Evolutionary conservation across 108 stramenopile species (phyloP).

Genomic region (Pseudonitzschia pungens): DNA sequence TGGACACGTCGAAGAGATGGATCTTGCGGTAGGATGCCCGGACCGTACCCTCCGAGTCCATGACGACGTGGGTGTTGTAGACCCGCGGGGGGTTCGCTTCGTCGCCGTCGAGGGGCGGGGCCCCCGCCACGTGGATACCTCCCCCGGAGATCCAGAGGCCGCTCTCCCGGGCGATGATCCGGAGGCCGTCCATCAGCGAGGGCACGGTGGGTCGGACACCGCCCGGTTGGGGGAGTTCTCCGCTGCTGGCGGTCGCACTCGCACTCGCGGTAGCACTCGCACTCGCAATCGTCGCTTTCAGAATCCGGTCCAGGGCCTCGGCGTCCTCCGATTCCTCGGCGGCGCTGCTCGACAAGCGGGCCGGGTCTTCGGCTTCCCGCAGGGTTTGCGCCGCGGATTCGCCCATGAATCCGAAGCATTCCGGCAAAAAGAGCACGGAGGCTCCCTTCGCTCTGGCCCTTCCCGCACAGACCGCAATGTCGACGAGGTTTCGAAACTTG

Average conservation of each 20-base stretch:
- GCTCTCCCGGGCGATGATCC: constrained; percentile 59
- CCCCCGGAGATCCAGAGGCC: constrained; percentile 82
- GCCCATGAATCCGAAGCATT: constrained; percentile 85
- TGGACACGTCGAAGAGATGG: constrained; percentile 94
- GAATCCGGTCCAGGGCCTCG: not conserved
- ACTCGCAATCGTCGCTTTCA: constrained; percentile 4
- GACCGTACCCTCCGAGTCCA: constrained; percentile 71
- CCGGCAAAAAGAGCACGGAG: constrained; percentile 80
- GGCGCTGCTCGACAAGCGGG: constrained; percentile 1
- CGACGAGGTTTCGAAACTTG: constrained; percentile 64
- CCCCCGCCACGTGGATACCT: constrained; percentile 65
- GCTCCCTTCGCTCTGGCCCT: constrained; percentile 53
- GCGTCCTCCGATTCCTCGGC: constrained; percentile 1
- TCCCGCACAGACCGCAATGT: constrained; percentile 73
- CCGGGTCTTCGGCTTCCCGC: constrained; percentile 62
- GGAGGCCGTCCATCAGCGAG: constrained; percentile 69
- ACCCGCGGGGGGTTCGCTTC: constrained; percentile 47
- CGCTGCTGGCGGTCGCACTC: not conserved
- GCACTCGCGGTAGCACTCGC: not conserved
- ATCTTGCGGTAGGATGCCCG: constrained; percentile 82
- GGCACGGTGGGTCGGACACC: not conserved
- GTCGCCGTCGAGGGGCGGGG: constrained; percentile 27
- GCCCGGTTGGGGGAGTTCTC: no score
- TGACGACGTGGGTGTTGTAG: constrained; percentile 94
- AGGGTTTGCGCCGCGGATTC: constrained; percentile 62